Percentiles rank a stretch among this genome's conserved stretches.
Evolutionary conservation across 805 yeast genomes (phyloP).

Genomic region (Metschnikowia orientalis): DNA sequence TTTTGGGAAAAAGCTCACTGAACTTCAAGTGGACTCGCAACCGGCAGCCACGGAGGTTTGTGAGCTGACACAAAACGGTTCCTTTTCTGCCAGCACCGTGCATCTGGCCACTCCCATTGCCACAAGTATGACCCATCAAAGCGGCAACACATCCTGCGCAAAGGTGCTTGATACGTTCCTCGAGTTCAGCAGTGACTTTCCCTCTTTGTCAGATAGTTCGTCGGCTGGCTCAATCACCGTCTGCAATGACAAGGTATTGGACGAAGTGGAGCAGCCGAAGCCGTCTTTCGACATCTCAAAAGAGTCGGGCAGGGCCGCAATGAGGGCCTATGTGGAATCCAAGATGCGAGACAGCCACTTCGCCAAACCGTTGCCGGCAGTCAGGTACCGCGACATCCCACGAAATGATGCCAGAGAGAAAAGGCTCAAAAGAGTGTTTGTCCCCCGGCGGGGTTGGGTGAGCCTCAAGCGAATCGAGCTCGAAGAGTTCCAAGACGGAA

Average conservation of each 20-base stretch:
- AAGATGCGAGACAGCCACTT: conserved; percentile 6
- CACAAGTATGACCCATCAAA: too few relatives aligned
- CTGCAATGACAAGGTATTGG: conserved; percentile 1
- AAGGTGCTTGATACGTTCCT: conserved; percentile 3
- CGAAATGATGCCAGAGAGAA: conserved; percentile 2
- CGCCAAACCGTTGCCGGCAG: conserved; percentile 1
- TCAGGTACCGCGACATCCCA: background rate
- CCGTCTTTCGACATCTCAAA: conserved; percentile 13
- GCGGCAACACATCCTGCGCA: too few relatives aligned
- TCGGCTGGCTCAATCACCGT: conserved; percentile 1
- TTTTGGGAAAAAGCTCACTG: too few relatives aligned
- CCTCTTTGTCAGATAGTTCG: conserved; percentile 1
- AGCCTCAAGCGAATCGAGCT: conserved; percentile 2
- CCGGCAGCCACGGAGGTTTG: too few relatives aligned
- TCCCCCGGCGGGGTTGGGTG: conserved; percentile 15
- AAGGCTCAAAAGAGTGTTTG: conserved; percentile 9
- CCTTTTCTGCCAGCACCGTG: too few relatives aligned
- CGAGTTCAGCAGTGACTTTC: conserved; percentile 1
- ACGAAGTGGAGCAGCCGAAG: conserved; percentile 1
- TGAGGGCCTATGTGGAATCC: conserved; percentile 9
- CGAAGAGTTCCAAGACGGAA: conserved; percentile 3
- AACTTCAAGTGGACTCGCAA: too few relatives aligned
- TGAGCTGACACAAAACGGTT: too few relatives aligned
- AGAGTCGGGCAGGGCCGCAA: conserved; percentile 12
- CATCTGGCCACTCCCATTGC: too few relatives aligned